Evolutionary conservation across 2,329 filamentous ascomycete genomes (phyloP), one percentile per base, ranked within the genome.

Genomic region (Fusarium sp.): DNA sequence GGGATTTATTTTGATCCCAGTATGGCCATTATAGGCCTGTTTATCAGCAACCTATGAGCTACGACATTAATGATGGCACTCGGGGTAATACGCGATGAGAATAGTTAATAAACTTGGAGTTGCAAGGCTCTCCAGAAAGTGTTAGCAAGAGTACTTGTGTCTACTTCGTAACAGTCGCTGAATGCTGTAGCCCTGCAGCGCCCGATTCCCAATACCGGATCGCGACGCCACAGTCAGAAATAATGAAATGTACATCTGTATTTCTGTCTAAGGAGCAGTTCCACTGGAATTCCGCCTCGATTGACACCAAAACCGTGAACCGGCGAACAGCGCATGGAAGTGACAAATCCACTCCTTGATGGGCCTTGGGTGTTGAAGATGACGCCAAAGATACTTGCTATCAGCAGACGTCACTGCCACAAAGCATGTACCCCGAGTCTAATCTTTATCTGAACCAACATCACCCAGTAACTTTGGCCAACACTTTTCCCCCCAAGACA

Each of bases 391-490:
- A 53, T 65, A 65, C 58, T 40, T 53, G 29, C 39, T 46, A 22
- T 35, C 36, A 15, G 34, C 46, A 48, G 48, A 50, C 34, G 38
- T 53, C 38, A 65, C 62, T 45, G 52, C 58, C 39, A 32, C 45
- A 32, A 26, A 25, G 9, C n/a, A 65, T 51, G 62, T 65, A 65
- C 47, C 28, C 32, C 45, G 13, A 19, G 19, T 28, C 28, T 29
- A 40, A 58, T 49, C 39, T 53, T 25, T 63, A 57, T 64, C 58
- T 60, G 55, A 42, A 46, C 49, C 51, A 65, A 54, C 62, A 57
- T 65, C 62, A 65, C 62, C 38, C 58, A 53, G 51, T 64, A 64
- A 50, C 61, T 65, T 58, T 46, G 36, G 52, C 56, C 61, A 62
- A 49, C 61, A 22, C 57, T 64, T 58, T 46, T 41, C 38, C 3